Evolutionary conservation across 805 yeast genomes (phyloP).

Genomic region (Debaryomyces castellii): DNA sequence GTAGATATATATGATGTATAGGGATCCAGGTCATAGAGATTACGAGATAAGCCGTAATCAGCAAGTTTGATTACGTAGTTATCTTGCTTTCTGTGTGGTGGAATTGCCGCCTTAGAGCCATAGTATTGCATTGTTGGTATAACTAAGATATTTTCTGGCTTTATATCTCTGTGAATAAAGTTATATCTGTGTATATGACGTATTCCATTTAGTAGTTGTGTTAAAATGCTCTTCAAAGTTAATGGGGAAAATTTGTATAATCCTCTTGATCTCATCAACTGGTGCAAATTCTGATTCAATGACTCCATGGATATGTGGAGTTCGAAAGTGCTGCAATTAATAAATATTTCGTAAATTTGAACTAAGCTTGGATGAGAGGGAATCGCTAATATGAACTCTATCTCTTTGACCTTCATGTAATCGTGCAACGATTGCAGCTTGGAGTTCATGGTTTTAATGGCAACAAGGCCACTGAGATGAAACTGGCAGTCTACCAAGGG

Average conservation of each 20-base stretch:
- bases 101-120: slow-evolving; percentile 39
- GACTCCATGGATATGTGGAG: slow-evolving; percentile 87
- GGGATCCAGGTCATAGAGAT: slow-evolving; percentile 48
- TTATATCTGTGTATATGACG: slow-evolving; percentile 73
- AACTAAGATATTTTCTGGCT: slow-evolving; percentile 88
- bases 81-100: slow-evolving; percentile 37
- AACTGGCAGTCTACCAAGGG: slow-evolving; percentile 25
- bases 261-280: slow-evolving; percentile 66
- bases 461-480: slow-evolving; percentile 47
- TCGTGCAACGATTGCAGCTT: slow-evolving; percentile 37
- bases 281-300: slow-evolving; percentile 79
- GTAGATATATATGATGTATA: slow-evolving; percentile 81
- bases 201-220: slow-evolving; percentile 74
- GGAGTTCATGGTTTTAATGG: slow-evolving; percentile 77
- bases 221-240: slow-evolving; percentile 63
- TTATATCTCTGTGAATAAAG: slow-evolving; percentile 85
- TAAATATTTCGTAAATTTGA: slow-evolving; percentile 74
- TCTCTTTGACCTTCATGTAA: slow-evolving; percentile 54
- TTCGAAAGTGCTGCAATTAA: slow-evolving; percentile 58
- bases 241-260: slow-evolving; percentile 51
- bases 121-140: slow-evolving; percentile 57
- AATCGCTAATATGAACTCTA: slow-evolving; percentile 62
- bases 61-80: slow-evolving; percentile 70
- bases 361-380: slow-evolving; percentile 73
- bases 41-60: slow-evolving; percentile 78